phyloP scores from a whole-genome alignment of 2,329 filamentous ascomycete genomes.

The Hypoxylon sp. region DNA sequence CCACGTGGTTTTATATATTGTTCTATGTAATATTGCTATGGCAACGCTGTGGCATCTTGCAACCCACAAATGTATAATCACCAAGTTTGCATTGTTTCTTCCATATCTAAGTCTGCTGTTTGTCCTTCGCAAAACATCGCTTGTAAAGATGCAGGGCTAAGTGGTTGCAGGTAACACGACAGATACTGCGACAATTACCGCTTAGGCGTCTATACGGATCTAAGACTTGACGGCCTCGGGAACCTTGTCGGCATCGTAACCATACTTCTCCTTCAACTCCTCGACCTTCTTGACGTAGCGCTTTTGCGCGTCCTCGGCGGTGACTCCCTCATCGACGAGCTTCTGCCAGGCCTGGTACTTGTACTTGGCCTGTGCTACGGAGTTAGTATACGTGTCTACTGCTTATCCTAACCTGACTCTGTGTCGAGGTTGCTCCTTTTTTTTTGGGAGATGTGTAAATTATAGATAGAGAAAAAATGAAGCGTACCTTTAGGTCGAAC shows the following conservation, averaged over 20 bases:
- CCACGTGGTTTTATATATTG: constrained; percentile 27
- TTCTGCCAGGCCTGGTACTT: constrained; percentile 86
- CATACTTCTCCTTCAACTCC: constrained; percentile 77
- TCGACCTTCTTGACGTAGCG: constrained; percentile 82
- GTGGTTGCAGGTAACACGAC: constrained; percentile 13
- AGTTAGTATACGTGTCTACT: constrained; percentile 9
- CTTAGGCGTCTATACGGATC: not conserved
- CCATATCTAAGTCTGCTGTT: not conserved
- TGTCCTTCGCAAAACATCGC: constrained; percentile 22
- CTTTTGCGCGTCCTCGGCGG: constrained; percentile 78
- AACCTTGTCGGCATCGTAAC: constrained; percentile 74
- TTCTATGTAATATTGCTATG: constrained; percentile 24
- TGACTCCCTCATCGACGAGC: constrained; percentile 73
- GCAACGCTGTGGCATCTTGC: constrained; percentile 1
- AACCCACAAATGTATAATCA: constrained; percentile 17
- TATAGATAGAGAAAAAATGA: not conserved
- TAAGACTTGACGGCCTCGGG: constrained; percentile 67
- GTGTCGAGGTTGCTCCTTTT: not conserved
- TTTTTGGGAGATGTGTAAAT: not conserved
- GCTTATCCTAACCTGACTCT: not conserved
- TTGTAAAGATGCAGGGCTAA: constrained; percentile 13
- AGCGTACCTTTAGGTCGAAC: constrained; percentile 77
- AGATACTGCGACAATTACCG: not conserved
- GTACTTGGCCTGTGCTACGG: constrained; percentile 74
- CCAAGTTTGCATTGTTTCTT: constrained; percentile 7